A percentile compares a stretch with the other conserved stretches of the same genome.
Conservation (phyloP, 116 monocot species). For the Thalassia testudinum region DNA sequence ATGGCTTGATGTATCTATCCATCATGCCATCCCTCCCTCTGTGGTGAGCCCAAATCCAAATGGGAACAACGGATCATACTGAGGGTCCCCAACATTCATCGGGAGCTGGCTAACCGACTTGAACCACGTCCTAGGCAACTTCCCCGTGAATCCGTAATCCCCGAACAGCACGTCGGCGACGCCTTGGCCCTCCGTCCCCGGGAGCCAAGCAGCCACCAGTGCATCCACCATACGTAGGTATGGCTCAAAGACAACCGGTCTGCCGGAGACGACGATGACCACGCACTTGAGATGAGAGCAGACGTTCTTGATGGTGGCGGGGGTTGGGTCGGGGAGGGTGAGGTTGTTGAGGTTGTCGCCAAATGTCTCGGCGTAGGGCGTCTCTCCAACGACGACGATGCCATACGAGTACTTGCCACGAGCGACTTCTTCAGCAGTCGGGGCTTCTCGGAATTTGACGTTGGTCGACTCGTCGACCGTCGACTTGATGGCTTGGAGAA, state of each 20-base stretch:
- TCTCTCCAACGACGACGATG: constrained; percentile 20
- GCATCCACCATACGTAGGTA: constrained; percentile 6
- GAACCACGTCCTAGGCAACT: constrained; percentile 10
- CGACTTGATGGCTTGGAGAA: constrained; percentile 17
- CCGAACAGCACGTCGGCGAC: constrained; percentile 14
- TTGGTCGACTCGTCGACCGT: constrained; percentile 15
- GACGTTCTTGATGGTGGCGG: constrained; percentile 7
- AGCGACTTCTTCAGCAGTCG: constrained; percentile 5
- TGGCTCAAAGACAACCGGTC: constrained; percentile 16
- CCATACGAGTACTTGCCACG: constrained; percentile 12
- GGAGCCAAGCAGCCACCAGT: constrained; percentile 25
- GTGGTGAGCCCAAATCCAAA: constrained; percentile 13
- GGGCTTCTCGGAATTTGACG: constrained; percentile 15
- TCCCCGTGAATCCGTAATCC: no score
- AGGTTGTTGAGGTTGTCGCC: constrained; percentile 11
- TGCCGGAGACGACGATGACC: constrained; percentile 12
- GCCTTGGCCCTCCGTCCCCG: constrained; percentile 17
- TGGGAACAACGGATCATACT: constrained; percentile 14
- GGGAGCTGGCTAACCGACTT: constrained; percentile 17
- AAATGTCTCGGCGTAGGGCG: constrained; percentile 22
- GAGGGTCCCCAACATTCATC: constrained; percentile 11
- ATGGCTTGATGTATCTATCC: no score
- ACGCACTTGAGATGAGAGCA: constrained; percentile 15
- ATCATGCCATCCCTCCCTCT: no score
- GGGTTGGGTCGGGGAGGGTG: constrained; percentile 3